These are phyloP conservation scores for Dioscorea cayenensis DNA, from an alignment of 116 monocot genomes.

Conservation along the genomic window DNA sequence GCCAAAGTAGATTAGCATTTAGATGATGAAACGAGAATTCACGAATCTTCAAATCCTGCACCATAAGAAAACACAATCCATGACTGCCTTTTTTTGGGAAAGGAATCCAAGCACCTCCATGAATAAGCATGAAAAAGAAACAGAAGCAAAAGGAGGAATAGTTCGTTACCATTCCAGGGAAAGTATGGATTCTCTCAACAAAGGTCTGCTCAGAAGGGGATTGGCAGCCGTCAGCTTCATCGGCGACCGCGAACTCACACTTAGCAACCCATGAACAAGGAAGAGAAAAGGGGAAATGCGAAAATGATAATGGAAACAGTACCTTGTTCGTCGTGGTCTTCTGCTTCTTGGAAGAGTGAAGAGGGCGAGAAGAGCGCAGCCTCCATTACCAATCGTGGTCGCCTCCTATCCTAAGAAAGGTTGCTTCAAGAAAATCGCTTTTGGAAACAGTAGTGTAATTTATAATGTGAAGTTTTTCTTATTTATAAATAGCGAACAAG, in stretches of 20 bases:
- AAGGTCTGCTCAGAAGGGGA: neutral
- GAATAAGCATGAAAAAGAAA: neutral
- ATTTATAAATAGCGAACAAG: too few relatives aligned
- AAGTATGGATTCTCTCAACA: conserved; percentile 21
- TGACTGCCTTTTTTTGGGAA: neutral
- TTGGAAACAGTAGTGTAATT: too few relatives aligned
- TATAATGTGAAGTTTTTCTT: too few relatives aligned
- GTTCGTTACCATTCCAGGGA: conserved; percentile 15
- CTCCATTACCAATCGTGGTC: neutral
- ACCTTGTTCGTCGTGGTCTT: neutral
- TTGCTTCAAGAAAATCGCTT: too few relatives aligned
- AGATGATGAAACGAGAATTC: conserved; percentile 73
- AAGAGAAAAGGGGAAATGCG: neutral
- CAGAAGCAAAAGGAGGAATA: neutral
- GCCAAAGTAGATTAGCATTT: conserved; percentile 87
- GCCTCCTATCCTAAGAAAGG: too few relatives aligned
- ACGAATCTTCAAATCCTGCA: conserved; percentile 59
- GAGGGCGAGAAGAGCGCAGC: conserved; percentile 31
- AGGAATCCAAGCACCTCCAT: neutral
- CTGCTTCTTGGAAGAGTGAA: conserved; percentile 22
- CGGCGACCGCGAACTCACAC: neutral
- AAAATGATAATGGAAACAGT: neutral
- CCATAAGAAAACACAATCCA: neutral
- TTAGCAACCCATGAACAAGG: neutral
- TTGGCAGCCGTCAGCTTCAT: neutral